phyloP scores from a whole-genome alignment of 495 filamentous ascomycete species.

The Talaromyces thailandensis region DNA sequence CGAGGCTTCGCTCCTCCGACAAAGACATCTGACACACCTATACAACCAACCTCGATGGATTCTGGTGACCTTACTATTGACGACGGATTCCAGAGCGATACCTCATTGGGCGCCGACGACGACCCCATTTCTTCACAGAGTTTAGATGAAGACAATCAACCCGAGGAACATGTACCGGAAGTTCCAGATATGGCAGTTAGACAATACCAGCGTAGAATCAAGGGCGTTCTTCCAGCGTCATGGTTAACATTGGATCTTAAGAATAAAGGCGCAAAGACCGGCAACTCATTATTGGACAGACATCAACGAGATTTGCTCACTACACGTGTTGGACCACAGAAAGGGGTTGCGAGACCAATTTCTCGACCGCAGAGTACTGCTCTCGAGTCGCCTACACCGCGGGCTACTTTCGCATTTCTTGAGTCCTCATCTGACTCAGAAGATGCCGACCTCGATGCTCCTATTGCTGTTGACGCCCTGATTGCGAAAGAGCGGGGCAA shows the following conservation, averaged over 20 bases:
- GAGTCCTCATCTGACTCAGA: constrained; percentile 7
- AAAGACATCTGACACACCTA: constrained; percentile 21
- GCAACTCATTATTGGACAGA: constrained; percentile 12
- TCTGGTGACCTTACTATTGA: background rate
- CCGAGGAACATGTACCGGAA: constrained; percentile 9
- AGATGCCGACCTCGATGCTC: background rate
- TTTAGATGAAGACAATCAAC: background rate
- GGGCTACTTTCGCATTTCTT: constrained; percentile 6
- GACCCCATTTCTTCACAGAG: background rate
- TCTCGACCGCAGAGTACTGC: constrained; percentile 15
- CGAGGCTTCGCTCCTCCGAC: constrained; percentile 26
- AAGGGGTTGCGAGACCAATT: constrained; percentile 37
- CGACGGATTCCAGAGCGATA: background rate
- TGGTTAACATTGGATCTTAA: constrained; percentile 68
- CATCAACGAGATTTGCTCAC: constrained; percentile 1
- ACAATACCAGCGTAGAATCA: constrained; percentile 48
- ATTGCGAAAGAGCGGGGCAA: constrained; percentile 6
- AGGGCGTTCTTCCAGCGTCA: constrained; percentile 84
- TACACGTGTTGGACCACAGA: constrained; percentile 20
- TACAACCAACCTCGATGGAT: constrained; percentile 11
- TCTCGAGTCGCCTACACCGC: background rate
- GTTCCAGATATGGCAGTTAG: constrained; percentile 23
- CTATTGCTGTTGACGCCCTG: background rate
- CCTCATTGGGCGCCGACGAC: background rate
- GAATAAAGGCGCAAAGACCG: constrained; percentile 26